A percentile compares a stretch with the other conserved stretches of the same genome.
Conservation (phyloP, 176 grass and related monocot species). For the Panicum miliaceum region DNA sequence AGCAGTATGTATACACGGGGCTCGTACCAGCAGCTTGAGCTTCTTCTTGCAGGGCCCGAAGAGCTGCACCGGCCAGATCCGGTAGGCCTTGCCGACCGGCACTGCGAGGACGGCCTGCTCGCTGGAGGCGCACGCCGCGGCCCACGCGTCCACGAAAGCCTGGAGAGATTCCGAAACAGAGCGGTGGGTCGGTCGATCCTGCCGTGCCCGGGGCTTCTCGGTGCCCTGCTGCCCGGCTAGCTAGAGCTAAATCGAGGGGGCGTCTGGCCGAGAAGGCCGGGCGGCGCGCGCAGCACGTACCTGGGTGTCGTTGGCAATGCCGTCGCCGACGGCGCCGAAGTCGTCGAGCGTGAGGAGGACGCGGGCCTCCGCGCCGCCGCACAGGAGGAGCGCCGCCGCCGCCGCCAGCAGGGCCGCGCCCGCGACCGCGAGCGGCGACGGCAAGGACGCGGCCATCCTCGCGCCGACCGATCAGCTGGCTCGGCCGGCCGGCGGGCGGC, state of each 20-base stretch:
- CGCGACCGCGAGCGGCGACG: not conserved
- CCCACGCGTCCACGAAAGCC: constrained; percentile 76
- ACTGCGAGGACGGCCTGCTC: constrained; percentile 50
- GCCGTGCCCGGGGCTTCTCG: not conserved
- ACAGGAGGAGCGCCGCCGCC: not conserved
- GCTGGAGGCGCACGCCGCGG: constrained; percentile 51
- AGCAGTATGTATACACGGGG: not conserved
- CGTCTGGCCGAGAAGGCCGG: no score
- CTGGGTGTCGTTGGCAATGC: constrained; percentile 65
- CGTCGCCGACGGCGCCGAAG: constrained; percentile 71
- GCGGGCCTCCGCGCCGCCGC: constrained; percentile 28
- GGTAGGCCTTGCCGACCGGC: constrained; percentile 60
- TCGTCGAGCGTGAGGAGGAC: constrained; percentile 56
- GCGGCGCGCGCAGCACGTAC: not conserved
- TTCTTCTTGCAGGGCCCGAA: constrained; percentile 73
- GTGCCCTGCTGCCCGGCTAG: not conserved
- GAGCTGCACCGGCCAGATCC: constrained; percentile 58
- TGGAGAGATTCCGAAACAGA: constrained; percentile 27
- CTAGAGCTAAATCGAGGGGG: not conserved
- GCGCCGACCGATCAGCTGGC: not conserved
- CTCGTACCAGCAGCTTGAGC: constrained; percentile 66
- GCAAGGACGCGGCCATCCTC: not conserved
- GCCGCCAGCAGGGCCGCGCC: not conserved
- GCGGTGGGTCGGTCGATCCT: not conserved
- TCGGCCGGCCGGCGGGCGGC: not conserved